A percentile compares a stretch with the other conserved stretches of the same genome.
These are phyloP conservation scores for Oryza coarctata DNA, from an alignment of 176 grass and related monocot genomes.

Conservation along the genomic window DNA sequence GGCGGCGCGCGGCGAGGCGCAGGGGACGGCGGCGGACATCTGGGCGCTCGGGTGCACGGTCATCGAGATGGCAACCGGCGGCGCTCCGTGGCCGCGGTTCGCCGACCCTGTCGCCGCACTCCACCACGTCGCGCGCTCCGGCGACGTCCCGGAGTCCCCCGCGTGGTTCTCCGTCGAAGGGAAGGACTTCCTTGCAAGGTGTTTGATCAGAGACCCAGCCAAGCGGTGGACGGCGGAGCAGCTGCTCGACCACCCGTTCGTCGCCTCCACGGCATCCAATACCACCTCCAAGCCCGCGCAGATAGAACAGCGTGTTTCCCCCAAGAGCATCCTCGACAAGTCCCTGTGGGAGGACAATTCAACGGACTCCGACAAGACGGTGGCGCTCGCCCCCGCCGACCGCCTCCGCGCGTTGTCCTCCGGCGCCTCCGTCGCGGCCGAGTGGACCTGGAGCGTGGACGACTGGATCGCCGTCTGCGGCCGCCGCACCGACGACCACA, in stretches of 20 bases:
- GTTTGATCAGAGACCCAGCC: constrained; percentile 25
- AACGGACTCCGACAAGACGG: background rate
- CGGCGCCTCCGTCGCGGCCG: background rate
- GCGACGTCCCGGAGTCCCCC: constrained; percentile 26
- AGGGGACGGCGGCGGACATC: constrained; percentile 34
- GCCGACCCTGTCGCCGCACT: constrained; percentile 25
- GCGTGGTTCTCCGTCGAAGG: constrained; percentile 31
- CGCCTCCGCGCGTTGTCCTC: constrained; percentile 8
- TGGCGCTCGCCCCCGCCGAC: background rate
- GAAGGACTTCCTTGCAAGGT: constrained; percentile 47
- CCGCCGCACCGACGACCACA: background rate
- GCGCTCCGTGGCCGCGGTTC: constrained; percentile 32
- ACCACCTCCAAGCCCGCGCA: background rate
- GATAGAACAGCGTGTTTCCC: constrained; percentile 13
- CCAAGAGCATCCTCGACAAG: constrained; percentile 44
- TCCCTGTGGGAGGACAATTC: constrained; percentile 16
- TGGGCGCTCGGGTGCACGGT: constrained; percentile 48
- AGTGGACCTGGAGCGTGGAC: constrained; percentile 30
- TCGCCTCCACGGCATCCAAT: background rate
- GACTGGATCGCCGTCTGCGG: constrained; percentile 25
- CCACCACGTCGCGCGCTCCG: constrained; percentile 45
- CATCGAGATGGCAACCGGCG: constrained; percentile 46
- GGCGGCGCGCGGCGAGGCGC: constrained; percentile 40
- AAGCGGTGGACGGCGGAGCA: constrained; percentile 43
- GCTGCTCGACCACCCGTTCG: constrained; percentile 45